Evolutionary conservation across 805 yeast genomes (phyloP).

Genomic region (Clavispora fructus): DNA sequence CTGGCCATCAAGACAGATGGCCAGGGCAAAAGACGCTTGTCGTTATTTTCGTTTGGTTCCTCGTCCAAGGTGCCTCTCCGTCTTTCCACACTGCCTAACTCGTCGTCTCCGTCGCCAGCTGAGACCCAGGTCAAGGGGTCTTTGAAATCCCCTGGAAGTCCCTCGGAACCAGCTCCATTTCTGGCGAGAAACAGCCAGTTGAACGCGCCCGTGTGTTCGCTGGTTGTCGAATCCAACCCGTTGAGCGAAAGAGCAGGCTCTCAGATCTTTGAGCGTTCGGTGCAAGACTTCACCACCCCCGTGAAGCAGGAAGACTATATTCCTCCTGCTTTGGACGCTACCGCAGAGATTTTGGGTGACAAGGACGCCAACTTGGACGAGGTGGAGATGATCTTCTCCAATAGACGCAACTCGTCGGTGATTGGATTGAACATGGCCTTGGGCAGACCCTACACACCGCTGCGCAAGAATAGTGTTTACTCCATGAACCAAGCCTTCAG

Average conservation of each 20-base stretch:
- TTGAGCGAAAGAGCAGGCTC: constrained; percentile 18
- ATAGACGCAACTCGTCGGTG: constrained; percentile 52
- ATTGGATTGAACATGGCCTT: constrained; percentile 44
- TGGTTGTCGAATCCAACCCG: constrained; percentile 9
- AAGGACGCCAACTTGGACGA: constrained; percentile 59
- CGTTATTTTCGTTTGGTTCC: constrained; percentile 20
- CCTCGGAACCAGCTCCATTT: neutral
- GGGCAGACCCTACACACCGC: constrained; percentile 36
- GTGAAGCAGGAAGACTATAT: constrained; percentile 58
- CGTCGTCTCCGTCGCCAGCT: constrained; percentile 8
- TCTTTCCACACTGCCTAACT: constrained; percentile 8
- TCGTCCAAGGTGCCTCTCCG: constrained; percentile 5
- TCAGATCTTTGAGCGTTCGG: constrained; percentile 38
- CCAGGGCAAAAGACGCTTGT: constrained; percentile 16
- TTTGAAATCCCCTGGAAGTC: constrained; percentile 1
- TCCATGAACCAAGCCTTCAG: constrained; percentile 10
- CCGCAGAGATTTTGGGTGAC: constrained; percentile 61
- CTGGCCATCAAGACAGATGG: neutral
- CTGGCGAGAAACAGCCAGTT: constrained; percentile 4
- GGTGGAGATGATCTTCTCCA: constrained; percentile 63
- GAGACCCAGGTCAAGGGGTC: neutral
- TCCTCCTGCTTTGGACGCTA: constrained; percentile 75
- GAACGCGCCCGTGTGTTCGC: constrained; percentile 11
- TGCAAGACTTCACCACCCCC: constrained; percentile 26
- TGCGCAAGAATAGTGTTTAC: constrained; percentile 30